Conservation (phyloP, 495 filamentous ascomycete genomes). For the Schizothecium vesticola region DNA sequence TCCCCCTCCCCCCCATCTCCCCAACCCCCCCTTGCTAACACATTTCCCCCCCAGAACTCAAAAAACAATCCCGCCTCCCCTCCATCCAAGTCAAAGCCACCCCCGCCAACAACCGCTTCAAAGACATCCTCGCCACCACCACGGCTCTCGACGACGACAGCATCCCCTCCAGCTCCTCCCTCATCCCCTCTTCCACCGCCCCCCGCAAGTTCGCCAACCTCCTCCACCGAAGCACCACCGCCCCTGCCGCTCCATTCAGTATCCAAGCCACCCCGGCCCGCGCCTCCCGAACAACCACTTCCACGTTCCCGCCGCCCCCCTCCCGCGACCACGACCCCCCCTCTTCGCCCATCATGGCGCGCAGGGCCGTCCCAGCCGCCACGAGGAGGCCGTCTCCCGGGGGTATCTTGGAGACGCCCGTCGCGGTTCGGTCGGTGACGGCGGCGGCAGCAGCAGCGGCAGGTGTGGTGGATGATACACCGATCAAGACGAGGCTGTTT, state of each 20-base stretch:
- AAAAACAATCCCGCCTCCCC: conserved; percentile 53
- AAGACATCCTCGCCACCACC: conserved; percentile 33
- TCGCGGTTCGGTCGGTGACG: conserved; percentile 24
- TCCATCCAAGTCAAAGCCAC: conserved; percentile 73
- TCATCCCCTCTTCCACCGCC: conserved; percentile 34
- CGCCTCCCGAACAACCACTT: conserved; percentile 5
- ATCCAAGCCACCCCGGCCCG: conserved; percentile 31
- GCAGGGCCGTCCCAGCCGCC: conserved; percentile 45
- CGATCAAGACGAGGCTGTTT: conserved; percentile 32
- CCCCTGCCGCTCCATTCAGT: background rate
- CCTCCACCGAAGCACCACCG: conserved; percentile 3
- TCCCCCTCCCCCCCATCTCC: background rate
- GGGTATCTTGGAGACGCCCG: conserved; percentile 35
- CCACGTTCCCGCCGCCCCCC: conserved; percentile 10
- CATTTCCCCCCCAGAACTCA: conserved; percentile 48
- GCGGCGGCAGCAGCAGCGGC: background rate
- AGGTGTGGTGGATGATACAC: conserved; percentile 40
- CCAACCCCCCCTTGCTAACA: conserved; percentile 18
- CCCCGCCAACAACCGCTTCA: conserved; percentile 55
- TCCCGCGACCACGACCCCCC: conserved; percentile 21
- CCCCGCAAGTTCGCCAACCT: conserved; percentile 32
- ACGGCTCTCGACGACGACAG: conserved; percentile 15
- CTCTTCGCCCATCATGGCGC: conserved; percentile 40
- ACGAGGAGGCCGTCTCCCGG: background rate
- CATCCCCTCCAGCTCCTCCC: conserved; percentile 25